Conservation (phyloP, 1,284 basidiomycete genomes). For the Heliocybe sulcata region DNA sequence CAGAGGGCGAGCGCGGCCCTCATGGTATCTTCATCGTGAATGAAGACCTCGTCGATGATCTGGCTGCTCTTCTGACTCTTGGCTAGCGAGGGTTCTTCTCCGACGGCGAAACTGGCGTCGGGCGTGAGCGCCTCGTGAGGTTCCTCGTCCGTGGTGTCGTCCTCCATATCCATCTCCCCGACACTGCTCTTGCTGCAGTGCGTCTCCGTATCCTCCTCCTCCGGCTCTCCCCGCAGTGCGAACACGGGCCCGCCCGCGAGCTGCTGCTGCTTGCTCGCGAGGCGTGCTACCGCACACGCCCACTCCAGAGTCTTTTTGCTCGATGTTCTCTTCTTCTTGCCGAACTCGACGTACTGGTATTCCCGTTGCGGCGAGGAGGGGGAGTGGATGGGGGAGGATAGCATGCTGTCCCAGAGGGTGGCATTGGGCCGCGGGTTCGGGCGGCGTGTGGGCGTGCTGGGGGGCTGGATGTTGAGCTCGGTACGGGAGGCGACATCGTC, state of each 20-base stretch:
- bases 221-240: neutral
- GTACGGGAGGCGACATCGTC: constrained; percentile 55
- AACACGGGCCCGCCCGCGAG: neutral
- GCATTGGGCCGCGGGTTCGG: constrained; percentile 9
- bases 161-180: constrained; percentile 17
- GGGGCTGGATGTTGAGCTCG: constrained; percentile 34
- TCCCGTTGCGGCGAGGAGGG: constrained; percentile 40
- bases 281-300: constrained; percentile 57
- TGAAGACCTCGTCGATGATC: neutral
- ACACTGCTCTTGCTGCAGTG: neutral
- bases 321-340: constrained; percentile 29
- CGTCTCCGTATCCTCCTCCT: constrained; percentile 24
- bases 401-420: constrained; percentile 64
- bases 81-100: neutral
- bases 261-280: constrained; percentile 8
- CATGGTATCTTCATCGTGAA: constrained; percentile 2
- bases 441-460: constrained; percentile 9
- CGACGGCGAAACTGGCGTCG: constrained; percentile 20
- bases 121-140: constrained; percentile 33
- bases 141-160: constrained; percentile 20
- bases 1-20: constrained; percentile 1
- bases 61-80: neutral
- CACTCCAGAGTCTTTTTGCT: constrained; percentile 48
- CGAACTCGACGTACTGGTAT: constrained; percentile 44
- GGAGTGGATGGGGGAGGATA: constrained; percentile 53